A percentile compares a stretch with the other conserved stretches of the same genome.
These are phyloP conservation scores for Vinca minor DNA, from an alignment of 257 asterid genomes.

Conservation along the genomic window DNA sequence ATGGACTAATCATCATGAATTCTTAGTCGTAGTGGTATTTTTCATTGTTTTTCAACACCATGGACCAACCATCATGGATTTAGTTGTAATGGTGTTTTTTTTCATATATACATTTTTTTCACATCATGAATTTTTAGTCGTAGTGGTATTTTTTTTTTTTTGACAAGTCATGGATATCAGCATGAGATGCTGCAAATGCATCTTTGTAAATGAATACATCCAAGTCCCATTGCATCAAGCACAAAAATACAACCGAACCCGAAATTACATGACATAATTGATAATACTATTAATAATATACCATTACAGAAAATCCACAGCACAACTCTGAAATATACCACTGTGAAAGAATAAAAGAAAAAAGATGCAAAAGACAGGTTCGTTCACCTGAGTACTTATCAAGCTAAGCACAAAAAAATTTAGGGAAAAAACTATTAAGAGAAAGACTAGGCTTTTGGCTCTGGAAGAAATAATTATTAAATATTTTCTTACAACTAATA, in stretches of 20 bases:
- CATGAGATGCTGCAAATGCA: no score
- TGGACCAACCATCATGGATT: no score
- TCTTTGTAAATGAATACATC: no score
- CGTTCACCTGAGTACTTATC: conserved; percentile 23
- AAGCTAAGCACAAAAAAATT: conserved; percentile 20
- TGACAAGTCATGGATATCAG: no score
- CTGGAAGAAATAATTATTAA: conserved; percentile 41
- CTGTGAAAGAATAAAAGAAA: conserved; percentile 15
- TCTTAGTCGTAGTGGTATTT: no score
- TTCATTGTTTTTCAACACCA: no score
- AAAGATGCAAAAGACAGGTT: conserved; percentile 1
- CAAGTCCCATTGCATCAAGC: not conserved
- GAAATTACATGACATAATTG: not conserved
- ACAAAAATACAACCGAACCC: not conserved
- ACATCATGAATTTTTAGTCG: no score
- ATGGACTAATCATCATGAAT: no score
- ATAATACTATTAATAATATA: not conserved
- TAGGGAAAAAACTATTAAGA: conserved; percentile 17
- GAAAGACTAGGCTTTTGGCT: conserved; percentile 26
- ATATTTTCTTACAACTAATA: conserved; percentile 37
- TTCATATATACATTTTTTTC: no score
- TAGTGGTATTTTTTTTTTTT: no score
- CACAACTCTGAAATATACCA: conserved; percentile 12
- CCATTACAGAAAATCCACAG: conserved; percentile 11
- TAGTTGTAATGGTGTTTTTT: no score